Conservation (phyloP, 345 rosid species). For the Salix viminalis region DNA sequence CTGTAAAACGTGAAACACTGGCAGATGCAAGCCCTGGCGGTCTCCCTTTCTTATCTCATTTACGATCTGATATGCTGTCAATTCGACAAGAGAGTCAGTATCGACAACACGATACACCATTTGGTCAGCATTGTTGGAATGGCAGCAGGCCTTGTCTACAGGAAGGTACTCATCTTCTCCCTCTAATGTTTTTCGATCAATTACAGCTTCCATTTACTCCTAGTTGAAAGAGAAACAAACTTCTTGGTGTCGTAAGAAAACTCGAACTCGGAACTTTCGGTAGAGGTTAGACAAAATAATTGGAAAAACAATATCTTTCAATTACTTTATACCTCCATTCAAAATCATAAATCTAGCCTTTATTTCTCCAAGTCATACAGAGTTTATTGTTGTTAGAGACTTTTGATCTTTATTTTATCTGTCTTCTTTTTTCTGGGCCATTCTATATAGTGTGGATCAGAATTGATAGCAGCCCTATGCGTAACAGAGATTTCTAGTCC, state of each 20-base stretch:
- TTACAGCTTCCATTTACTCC: neutral
- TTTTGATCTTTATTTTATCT: neutral
- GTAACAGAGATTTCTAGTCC: constrained; percentile 87
- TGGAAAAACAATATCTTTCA: no score
- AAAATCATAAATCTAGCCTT: no score
- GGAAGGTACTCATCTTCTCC: constrained; percentile 38
- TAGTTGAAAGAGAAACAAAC: no score
- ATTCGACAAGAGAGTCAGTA: constrained; percentile 37
- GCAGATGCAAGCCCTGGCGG: constrained; percentile 56
- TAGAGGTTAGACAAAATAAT: no score
- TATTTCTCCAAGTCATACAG: neutral
- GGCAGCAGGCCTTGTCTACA: constrained; percentile 54
- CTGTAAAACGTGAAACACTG: neutral
- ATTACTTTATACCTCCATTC: no score
- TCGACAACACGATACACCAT: constrained; percentile 73
- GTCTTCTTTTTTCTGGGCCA: neutral
- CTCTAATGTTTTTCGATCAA: neutral
- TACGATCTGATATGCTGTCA: constrained; percentile 65
- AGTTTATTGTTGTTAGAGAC: neutral
- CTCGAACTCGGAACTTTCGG: neutral
- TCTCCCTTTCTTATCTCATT: constrained; percentile 55
- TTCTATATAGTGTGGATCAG: constrained; percentile 53
- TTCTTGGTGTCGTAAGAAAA: neutral
- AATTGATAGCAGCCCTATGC: constrained; percentile 61
- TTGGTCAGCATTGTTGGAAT: constrained; percentile 74